phyloP scores from a whole-genome alignment of 2,329 filamentous ascomycete genomes.

The Calonectria multiphialidica region DNA sequence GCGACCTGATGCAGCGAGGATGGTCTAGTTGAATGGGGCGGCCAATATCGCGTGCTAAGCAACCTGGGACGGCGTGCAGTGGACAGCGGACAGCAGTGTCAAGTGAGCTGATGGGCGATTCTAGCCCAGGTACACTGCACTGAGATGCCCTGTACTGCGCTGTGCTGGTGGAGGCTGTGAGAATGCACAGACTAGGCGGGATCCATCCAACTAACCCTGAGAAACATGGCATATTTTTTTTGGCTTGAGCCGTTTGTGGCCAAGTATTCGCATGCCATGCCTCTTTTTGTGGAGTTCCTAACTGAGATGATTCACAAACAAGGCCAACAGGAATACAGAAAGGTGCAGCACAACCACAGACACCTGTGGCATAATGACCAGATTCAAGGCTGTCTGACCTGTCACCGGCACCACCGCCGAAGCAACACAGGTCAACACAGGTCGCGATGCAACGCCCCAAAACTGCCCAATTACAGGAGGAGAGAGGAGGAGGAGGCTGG shows the following conservation, averaged over 20 bases:
- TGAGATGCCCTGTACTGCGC: neutral
- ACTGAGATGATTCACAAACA: neutral
- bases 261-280: neutral
- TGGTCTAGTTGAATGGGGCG: neutral
- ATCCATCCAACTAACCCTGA: neutral
- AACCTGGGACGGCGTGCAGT: neutral
- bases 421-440: neutral
- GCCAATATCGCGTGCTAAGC: neutral
- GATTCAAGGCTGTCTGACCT: neutral
- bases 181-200: neutral
- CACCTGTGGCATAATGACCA: neutral
- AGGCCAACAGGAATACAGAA: neutral
- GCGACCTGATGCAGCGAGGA: neutral
- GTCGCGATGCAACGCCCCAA: neutral
- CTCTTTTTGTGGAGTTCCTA: neutral
- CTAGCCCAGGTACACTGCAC: neutral
- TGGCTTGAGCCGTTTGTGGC: neutral
- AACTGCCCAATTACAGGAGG: neutral
- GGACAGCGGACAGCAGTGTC: no score
- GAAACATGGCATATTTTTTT: neutral
- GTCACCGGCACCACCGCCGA: neutral
- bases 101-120: neutral
- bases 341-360: neutral
- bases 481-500: neutral
- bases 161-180: neutral